phyloP scores from a whole-genome alignment of 225 moss, liverwort and hornwort species.

The Sphagnum contortum region DNA sequence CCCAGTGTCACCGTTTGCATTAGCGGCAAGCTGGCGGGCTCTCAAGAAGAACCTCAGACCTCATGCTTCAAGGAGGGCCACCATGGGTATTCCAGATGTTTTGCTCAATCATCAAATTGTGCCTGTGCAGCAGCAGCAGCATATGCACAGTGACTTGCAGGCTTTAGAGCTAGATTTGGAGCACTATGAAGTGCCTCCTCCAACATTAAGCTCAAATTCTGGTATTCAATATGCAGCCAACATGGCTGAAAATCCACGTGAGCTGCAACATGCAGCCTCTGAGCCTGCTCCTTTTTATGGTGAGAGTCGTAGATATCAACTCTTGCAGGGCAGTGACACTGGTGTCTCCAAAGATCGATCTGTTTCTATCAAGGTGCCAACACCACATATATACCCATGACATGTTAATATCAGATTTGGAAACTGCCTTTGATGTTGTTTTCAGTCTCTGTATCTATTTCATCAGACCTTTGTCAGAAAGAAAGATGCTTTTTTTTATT shows the following conservation, averaged over 20 bases:
- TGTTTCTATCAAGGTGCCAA: conserved; percentile 71
- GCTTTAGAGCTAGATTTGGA: conserved; percentile 81
- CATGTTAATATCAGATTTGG: too few relatives aligned
- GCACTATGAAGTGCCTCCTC: conserved; percentile 79
- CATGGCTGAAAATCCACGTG: conserved; percentile 69
- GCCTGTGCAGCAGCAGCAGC: too few relatives aligned
- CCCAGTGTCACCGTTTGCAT: conserved; percentile 69
- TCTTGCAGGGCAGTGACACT: too few relatives aligned
- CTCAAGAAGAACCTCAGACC: conserved; percentile 63
- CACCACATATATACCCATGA: too few relatives aligned
- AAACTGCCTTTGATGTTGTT: too few relatives aligned
- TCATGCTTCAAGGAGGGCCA: conserved; percentile 33
- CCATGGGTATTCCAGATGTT: conserved; percentile 79
- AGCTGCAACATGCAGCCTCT: conserved; percentile 48
- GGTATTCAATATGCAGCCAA: conserved; percentile 60
- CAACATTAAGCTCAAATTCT: conserved; percentile 30
- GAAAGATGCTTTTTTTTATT: too few relatives aligned
- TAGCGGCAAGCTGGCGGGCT: conserved; percentile 81
- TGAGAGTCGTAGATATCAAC: too few relatives aligned
- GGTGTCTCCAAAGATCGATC: conserved; percentile 28
- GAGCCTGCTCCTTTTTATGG: conserved; percentile 46
- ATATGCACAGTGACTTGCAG: conserved; percentile 30
- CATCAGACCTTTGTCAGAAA: too few relatives aligned
- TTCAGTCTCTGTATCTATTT: too few relatives aligned
- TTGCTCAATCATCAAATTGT: conserved; percentile 28